Conservation (phyloP, 345 rosid genomes). For the Laguncularia racemosa region DNA sequence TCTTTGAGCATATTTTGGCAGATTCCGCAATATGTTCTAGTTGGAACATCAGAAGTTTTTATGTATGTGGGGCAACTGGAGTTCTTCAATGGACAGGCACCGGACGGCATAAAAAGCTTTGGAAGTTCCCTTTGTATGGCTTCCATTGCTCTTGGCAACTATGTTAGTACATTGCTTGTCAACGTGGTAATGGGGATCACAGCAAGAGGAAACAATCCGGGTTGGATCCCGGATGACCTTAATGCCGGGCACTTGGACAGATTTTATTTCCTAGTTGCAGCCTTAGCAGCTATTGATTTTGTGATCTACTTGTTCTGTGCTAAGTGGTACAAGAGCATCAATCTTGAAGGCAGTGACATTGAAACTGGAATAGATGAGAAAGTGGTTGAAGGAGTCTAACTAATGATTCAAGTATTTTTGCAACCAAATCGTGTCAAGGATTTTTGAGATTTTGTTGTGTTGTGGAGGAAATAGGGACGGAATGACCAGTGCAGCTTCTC, state of each 20-base stretch:
- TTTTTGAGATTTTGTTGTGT: no score
- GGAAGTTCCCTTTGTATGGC: constrained; percentile 51
- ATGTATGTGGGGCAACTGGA: constrained; percentile 46
- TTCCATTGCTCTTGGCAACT: constrained; percentile 41
- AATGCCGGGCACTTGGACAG: constrained; percentile 39
- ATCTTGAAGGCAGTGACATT: constrained; percentile 7
- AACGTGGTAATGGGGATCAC: constrained; percentile 28
- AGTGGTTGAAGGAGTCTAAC: no score
- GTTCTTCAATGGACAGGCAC: constrained; percentile 40
- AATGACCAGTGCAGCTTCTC: no score
- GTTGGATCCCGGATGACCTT: constrained; percentile 41
- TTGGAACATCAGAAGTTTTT: constrained; percentile 44
- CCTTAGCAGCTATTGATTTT: constrained; percentile 24
- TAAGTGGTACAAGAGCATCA: constrained; percentile 30
- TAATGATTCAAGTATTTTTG: no score
- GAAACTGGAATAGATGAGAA: background rate
- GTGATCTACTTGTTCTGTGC: constrained; percentile 29
- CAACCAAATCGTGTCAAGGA: no score
- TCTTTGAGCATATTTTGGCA: constrained; percentile 44
- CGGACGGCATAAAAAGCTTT: constrained; percentile 45
- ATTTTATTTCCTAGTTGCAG: constrained; percentile 32
- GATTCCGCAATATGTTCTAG: constrained; percentile 37
- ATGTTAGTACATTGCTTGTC: constrained; percentile 35
- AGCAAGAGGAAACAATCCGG: constrained; percentile 23
- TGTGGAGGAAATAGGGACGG: no score